phyloP scores from a whole-genome alignment of 164 flowering plant genomes.

The Macadamia integrifolia region DNA sequence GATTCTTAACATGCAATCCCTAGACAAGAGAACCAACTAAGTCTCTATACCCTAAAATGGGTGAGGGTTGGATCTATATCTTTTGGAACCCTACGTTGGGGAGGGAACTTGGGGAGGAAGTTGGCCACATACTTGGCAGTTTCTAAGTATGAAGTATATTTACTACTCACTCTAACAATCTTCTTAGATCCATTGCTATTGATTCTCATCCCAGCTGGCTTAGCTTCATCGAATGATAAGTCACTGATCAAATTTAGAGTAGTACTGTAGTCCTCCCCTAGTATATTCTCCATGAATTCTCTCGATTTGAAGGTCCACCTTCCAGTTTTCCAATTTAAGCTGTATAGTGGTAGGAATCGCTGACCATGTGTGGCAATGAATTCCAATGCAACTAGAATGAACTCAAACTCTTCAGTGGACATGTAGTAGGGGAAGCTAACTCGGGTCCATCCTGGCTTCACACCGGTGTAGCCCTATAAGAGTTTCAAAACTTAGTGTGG shows the following conservation, averaged over 20 bases:
- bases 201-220: too few relatives aligned
- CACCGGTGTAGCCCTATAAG: slow-evolving; percentile 40
- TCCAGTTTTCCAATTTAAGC: slow-evolving; percentile 55
- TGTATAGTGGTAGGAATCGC: slow-evolving; percentile 65
- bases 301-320: slow-evolving; percentile 48
- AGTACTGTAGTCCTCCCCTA: slow-evolving; percentile 1
- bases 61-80: slow-evolving; percentile 29
- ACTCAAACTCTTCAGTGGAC: slow-evolving; percentile 61
- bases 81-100: slow-evolving; percentile 24
- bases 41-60: slow-evolving; percentile 1
- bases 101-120: slow-evolving; percentile 42
- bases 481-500: too few relatives aligned
- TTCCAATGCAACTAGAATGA: slow-evolving; percentile 61
- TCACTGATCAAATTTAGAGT: not conserved
- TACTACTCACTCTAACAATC: not conserved
- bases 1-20: too few relatives aligned
- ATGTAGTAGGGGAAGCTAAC: slow-evolving; percentile 80
- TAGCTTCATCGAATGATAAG: slow-evolving; percentile 6
- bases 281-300: slow-evolving; percentile 16
- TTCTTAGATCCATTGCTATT: too few relatives aligned
- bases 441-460: not conserved
- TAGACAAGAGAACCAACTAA: too few relatives aligned
- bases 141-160: slow-evolving; percentile 28
- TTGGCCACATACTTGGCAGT: slow-evolving; percentile 30
- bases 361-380: slow-evolving; percentile 66